Conservation (phyloP, 192 early-diverging fungal genomes). For the Allomyces arbusculus region DNA sequence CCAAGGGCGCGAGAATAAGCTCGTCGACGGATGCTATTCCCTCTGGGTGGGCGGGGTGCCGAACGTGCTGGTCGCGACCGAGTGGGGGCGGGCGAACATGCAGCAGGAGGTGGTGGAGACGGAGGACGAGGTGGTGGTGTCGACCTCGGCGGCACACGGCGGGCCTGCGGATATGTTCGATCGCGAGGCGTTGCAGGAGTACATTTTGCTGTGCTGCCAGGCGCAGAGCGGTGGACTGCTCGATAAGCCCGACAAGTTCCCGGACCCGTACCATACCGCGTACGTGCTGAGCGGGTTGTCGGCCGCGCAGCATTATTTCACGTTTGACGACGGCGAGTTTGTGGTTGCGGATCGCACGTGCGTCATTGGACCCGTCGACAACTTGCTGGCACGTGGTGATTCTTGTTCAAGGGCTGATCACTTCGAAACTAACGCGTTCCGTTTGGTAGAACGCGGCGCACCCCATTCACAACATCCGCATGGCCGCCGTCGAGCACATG, state of each 20-base stretch:
- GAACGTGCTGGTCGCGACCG: slow-evolving; percentile 37
- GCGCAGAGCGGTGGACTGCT: slow-evolving; percentile 51
- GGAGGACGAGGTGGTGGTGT: not conserved
- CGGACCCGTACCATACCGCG: slow-evolving; percentile 89
- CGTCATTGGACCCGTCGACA: slow-evolving; percentile 25
- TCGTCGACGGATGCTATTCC: slow-evolving; percentile 96
- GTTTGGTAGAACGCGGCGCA: slow-evolving; percentile 32
- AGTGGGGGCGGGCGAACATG: slow-evolving; percentile 6
- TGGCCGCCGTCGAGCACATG: slow-evolving; percentile 5
- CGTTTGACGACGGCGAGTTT: slow-evolving; percentile 18
- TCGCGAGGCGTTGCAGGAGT: slow-evolving; percentile 61
- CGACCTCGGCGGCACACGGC: no score
- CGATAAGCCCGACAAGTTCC: slow-evolving; percentile 80
- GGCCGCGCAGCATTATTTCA: slow-evolving; percentile 41
- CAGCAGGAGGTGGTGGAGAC: slow-evolving; percentile 3
- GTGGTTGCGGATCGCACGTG: slow-evolving; percentile 12
- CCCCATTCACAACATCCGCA: slow-evolving; percentile 46
- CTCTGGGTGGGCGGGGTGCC: slow-evolving; percentile 81
- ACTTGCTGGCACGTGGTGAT: slow-evolving; percentile 19
- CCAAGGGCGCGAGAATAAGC: slow-evolving; percentile 85
- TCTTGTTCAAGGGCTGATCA: not conserved
- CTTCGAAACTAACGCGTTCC: slow-evolving; percentile 2
- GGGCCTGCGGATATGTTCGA: slow-evolving; percentile 16
- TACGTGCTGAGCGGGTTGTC: slow-evolving; percentile 79
- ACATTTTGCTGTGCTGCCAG: slow-evolving; percentile 76